Conservation (phyloP, 768 basidiomycete species). For the Porphyrellus cyaneotinctus region DNA sequence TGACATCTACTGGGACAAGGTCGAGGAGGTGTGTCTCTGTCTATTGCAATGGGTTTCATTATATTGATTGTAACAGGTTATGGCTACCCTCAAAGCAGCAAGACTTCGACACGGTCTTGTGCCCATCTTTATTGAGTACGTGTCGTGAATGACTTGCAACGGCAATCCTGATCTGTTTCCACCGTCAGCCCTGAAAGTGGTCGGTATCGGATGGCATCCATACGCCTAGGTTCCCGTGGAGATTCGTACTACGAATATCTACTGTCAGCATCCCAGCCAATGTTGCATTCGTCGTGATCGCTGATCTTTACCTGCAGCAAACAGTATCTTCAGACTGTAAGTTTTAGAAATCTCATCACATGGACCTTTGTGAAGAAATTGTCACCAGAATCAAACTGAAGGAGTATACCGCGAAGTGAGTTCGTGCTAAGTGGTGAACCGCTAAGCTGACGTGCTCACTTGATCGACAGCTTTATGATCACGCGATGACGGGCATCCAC, state of each 20-base stretch:
- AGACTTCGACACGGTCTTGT: slow-evolving; percentile 69
- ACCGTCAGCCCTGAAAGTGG: slow-evolving; percentile 44
- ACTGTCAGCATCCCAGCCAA: slow-evolving; percentile 43
- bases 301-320: slow-evolving; percentile 19
- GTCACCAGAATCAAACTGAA: slow-evolving; percentile 64
- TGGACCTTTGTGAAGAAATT: not conserved
- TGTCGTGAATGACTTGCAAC: slow-evolving; percentile 7
- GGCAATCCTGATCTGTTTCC: slow-evolving; percentile 10
- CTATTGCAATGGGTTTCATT: not conserved
- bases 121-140: slow-evolving; percentile 81
- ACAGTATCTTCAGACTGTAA: slow-evolving; percentile 32
- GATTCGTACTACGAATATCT: slow-evolving; percentile 95
- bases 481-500: slow-evolving; percentile 80
- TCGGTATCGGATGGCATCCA: slow-evolving; percentile 59
- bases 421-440: not conserved
- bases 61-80: slow-evolving; percentile 41
- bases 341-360: slow-evolving; percentile 2
- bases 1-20: slow-evolving; percentile 76
- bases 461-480: slow-evolving; percentile 75
- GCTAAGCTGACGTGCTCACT: not conserved
- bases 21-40: slow-evolving; percentile 51
- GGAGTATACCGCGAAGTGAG: slow-evolving; percentile 69
- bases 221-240: slow-evolving; percentile 86
- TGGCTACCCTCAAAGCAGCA: slow-evolving; percentile 63
- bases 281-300: not conserved